Base-by-base conservation (phyloP, 1,284 basidiomycete genomes). In the Ganoderma resinaceum region DNA sequence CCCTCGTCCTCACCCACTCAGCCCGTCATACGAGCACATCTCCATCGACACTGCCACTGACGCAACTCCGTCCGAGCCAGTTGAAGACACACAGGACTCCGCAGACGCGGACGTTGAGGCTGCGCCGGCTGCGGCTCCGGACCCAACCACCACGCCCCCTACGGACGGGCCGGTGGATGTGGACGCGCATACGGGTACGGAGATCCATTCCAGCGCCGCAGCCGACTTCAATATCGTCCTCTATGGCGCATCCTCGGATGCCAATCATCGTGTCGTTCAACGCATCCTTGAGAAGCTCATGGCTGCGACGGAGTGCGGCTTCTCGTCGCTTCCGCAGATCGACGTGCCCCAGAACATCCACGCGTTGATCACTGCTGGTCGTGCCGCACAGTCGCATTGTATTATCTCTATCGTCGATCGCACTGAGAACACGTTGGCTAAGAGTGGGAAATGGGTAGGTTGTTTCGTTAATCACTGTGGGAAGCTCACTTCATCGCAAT, bases 261-360 rank as follows among this genome's bases (percentile, higher is more conserved):
- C 82, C 80, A 89, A 90, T 78, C 87, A 87, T 86, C 79, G 82
- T 55, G 83, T 92, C 73, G 82, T 88, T 72, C 82, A 87, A 72
- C 81, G 78, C 69, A 79, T 92, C 33, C 77, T 92, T 73, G 82
- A 81, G 75, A 85, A 84, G 75, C 78, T 58, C 60, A 69, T 62
- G 73, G 71, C 68, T 49, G 70, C 60, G 71, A 76, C 68, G 63
- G 75, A 57, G 59, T 70, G 42, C 74, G 76, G 66, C 65, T 74
- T 67, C 65, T 75, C 65, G 57, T 74, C 60, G 61, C 72, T 67
- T 61, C 66, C 59, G 70, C 69, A 65, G 62, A 73, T 59, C 55
- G 62, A 67, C 33, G 67, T 67, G 33, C 69, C 67, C 14, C 65
- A 65, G 58, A 68, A 72, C 61, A 70, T 72, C 52, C 71, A 67